These are phyloP conservation scores for Striga asiatica DNA, from an alignment of 257 asterid species.

Conservation along the genomic window DNA sequence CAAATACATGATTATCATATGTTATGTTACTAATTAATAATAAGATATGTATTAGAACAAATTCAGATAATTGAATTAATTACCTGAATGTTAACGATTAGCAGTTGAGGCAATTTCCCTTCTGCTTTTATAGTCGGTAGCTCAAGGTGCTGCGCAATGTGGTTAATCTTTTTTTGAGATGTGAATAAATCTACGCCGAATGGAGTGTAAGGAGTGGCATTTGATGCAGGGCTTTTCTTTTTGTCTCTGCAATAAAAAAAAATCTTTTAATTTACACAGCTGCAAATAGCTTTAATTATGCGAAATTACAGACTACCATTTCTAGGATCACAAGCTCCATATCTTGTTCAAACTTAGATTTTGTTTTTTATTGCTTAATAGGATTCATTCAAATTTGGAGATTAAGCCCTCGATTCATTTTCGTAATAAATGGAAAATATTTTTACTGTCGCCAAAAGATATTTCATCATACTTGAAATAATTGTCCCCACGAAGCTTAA, in stretches of 20 bases:
- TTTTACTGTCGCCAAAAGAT: too few species aligned
- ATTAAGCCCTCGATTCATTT: too few species aligned
- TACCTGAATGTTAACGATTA: constrained; percentile 93
- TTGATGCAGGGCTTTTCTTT: constrained; percentile 79
- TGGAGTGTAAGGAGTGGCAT: constrained; percentile 63
- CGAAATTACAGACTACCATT: background rate
- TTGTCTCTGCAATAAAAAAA: constrained; percentile 59
- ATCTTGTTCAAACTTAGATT: background rate
- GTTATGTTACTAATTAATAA: background rate
- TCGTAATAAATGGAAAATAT: too few species aligned
- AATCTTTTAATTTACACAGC: constrained; percentile 1
- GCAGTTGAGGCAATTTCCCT: constrained; percentile 53
- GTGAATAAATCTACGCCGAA: constrained; percentile 87
- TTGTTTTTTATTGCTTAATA: too few species aligned
- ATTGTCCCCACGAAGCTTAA: constrained; percentile 77
- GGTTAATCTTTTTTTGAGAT: constrained; percentile 59
- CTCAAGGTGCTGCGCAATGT: constrained; percentile 87
- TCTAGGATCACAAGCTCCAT: background rate
- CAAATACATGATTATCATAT: background rate
- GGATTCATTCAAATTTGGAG: too few species aligned
- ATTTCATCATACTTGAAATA: constrained; percentile 57
- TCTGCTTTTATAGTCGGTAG: constrained; percentile 59
- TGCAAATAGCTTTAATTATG: background rate
- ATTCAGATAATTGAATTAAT: background rate
- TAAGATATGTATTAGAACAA: background rate